Evolutionary conservation across 2,329 filamentous ascomycete species (phyloP).

Genomic region (Chrysoporthe puriensis): DNA sequence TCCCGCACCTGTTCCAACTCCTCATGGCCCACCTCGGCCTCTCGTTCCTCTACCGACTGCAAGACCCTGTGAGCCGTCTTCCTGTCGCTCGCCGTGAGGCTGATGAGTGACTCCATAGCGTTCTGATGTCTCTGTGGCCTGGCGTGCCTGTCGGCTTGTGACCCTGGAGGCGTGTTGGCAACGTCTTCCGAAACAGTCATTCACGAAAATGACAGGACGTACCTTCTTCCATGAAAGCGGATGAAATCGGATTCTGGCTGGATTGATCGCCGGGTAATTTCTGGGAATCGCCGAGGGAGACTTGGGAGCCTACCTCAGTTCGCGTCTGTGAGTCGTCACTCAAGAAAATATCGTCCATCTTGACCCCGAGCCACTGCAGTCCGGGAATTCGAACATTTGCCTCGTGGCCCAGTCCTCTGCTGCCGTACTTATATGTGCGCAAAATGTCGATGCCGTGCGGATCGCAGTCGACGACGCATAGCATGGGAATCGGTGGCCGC

Average conservation of each 20-base stretch:
- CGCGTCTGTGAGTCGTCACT: background rate
- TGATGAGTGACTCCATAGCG: constrained; percentile 33
- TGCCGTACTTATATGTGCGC: constrained; percentile 73
- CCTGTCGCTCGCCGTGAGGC: constrained; percentile 61
- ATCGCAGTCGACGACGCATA: constrained; percentile 73
- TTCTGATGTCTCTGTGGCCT: background rate
- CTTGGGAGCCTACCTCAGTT: background rate
- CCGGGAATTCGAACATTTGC: constrained; percentile 50
- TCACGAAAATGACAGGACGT: background rate
- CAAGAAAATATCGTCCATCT: constrained; percentile 46
- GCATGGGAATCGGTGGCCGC: constrained; percentile 58
- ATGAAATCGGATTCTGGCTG: constrained; percentile 17
- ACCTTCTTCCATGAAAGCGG: constrained; percentile 24
- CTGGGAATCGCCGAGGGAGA: no score
- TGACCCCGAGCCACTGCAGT: constrained; percentile 69
- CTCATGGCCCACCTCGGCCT: constrained; percentile 33
- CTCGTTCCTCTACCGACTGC: constrained; percentile 40
- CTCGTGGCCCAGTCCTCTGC: constrained; percentile 65
- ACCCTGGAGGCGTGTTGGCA: background rate
- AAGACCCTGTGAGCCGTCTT: constrained; percentile 60
- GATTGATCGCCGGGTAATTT: background rate
- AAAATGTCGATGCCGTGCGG: constrained; percentile 77
- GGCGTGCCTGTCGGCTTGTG: background rate
- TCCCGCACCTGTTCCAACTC: constrained; percentile 53
- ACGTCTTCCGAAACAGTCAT: background rate